phyloP scores from a whole-genome alignment of 192 early-diverging fungal species.

The Rhizophagus sp. region DNA sequence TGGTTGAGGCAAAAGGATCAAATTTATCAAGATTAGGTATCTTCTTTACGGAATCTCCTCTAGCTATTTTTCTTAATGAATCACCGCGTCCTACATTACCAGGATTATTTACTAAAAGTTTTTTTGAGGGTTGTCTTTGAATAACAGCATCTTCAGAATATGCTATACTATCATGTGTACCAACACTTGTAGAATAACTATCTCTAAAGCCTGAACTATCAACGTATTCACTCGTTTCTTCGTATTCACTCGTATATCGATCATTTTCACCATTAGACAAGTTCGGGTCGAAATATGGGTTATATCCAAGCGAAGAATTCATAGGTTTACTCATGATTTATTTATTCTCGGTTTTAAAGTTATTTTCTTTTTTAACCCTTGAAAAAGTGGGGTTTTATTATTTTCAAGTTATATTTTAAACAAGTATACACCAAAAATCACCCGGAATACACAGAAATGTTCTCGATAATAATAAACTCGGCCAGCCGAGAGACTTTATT shows the following conservation, averaged over 20 bases:
- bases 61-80: not conserved
- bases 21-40: constrained; percentile 1
- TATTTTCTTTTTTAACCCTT: not conserved
- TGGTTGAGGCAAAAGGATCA: not conserved
- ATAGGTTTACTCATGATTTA: not conserved
- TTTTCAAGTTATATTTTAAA: not conserved
- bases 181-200: not conserved
- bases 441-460: not conserved
- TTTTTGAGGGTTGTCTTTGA: constrained; percentile 1
- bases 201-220: not conserved
- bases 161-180: not conserved
- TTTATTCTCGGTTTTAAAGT: not conserved
- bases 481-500: constrained; percentile 7
- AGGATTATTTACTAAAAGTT: not conserved
- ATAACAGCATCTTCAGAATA: not conserved
- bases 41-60: constrained; percentile 11
- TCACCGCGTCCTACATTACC: not conserved
- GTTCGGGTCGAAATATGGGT: not conserved
- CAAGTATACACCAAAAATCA: not conserved
- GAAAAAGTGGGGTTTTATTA: not conserved
- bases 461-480: not conserved
- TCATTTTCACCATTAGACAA: not conserved
- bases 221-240: not conserved
- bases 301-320: not conserved
- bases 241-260: constrained; percentile 3